Conservation (phyloP, 176 grass and related monocot species). For the Ananas comosus region DNA sequence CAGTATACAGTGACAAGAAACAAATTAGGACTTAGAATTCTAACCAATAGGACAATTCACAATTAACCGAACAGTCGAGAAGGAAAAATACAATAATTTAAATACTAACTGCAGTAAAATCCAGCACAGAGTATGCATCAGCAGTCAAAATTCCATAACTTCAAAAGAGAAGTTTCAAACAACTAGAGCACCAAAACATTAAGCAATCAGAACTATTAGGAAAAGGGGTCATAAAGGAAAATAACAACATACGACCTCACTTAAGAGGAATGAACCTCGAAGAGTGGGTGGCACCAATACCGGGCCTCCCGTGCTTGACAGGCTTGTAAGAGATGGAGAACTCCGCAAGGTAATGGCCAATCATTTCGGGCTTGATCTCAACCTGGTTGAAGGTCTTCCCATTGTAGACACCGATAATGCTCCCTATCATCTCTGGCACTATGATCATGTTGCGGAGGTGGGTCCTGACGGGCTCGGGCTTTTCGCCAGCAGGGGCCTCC, state of each 20-base stretch:
- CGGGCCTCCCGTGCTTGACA: slow-evolving; percentile 73
- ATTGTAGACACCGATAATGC: slow-evolving; percentile 45
- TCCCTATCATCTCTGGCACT: slow-evolving; percentile 70
- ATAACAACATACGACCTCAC: slow-evolving; percentile 19
- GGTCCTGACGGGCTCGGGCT: slow-evolving; percentile 58
- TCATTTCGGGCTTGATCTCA: slow-evolving; percentile 79
- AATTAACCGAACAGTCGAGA: too few relatives aligned
- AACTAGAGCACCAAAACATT: not conserved
- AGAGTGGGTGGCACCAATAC: slow-evolving; percentile 76
- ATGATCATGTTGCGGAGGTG: slow-evolving; percentile 80
- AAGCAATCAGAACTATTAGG: too few relatives aligned
- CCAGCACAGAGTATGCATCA: not conserved
- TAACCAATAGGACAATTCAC: too few relatives aligned
- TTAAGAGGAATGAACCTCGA: slow-evolving; percentile 76
- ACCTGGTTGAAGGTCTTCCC: slow-evolving; percentile 65
- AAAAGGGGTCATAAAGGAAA: not conserved
- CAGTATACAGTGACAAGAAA: too few relatives aligned
- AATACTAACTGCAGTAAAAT: not conserved
- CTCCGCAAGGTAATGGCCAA: slow-evolving; percentile 67
- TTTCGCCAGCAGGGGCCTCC: slow-evolving; percentile 52
- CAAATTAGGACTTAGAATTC: too few relatives aligned
- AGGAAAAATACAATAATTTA: too few relatives aligned
- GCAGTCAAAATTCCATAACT: not conserved
- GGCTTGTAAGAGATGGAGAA: slow-evolving; percentile 76
- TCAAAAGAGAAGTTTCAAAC: not conserved